A percentile compares a stretch with the other conserved stretches of the same genome.
These are phyloP conservation scores for Trametes cingulata DNA, from an alignment of 768 basidiomycete genomes.

Conservation along the genomic window DNA sequence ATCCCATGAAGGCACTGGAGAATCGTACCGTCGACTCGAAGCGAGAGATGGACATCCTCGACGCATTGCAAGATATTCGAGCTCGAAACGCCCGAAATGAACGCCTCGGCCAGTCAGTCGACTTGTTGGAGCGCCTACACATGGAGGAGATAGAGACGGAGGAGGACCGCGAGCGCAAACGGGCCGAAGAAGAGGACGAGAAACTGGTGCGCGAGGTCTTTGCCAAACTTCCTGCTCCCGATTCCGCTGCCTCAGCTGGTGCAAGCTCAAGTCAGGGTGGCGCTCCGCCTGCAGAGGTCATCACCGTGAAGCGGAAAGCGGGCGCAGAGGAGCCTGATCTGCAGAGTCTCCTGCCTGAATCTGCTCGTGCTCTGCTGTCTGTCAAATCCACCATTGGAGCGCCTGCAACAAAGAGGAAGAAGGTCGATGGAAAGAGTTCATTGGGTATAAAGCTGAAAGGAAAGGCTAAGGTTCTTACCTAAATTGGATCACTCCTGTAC, in stretches of 20 bases:
- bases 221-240: constrained; percentile 60
- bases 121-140: constrained; percentile 62
- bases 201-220: constrained; percentile 86
- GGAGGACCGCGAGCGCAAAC: constrained; percentile 68
- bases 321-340: constrained; percentile 75
- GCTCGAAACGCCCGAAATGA: constrained; percentile 89
- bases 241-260: constrained; percentile 6
- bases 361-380: constrained; percentile 58
- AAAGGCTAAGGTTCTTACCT: constrained; percentile 38
- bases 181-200: constrained; percentile 91
- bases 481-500: background rate
- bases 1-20: constrained; percentile 97
- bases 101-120: constrained; percentile 72
- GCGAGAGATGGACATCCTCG: constrained; percentile 97
- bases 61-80: constrained; percentile 91
- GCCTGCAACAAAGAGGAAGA: constrained; percentile 59
- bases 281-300: constrained; percentile 31
- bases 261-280: constrained; percentile 7
- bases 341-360: constrained; percentile 66
- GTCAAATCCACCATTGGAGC: constrained; percentile 43
- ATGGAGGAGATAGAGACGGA: constrained; percentile 74
- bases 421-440: constrained; percentile 57
- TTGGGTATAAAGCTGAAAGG: constrained; percentile 72
- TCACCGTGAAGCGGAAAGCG: constrained; percentile 89
- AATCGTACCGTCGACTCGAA: constrained; percentile 90